Base-by-base conservation (phyloP, 768 basidiomycete genomes). In the Cystofilobasidium bisporidii region DNA sequence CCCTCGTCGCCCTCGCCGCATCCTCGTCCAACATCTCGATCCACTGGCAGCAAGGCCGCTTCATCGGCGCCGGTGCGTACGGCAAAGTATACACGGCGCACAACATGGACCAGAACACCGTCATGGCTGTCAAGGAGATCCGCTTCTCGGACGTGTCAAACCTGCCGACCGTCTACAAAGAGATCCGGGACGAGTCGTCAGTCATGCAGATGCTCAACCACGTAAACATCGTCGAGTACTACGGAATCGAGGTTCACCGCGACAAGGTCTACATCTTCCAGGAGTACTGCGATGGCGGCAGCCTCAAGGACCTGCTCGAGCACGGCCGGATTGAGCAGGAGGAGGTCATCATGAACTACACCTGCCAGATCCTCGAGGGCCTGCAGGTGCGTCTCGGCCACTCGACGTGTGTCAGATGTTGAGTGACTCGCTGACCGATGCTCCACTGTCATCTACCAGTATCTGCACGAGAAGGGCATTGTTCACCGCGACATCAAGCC, bases 91-190 rank as follows among this genome's bases (percentile, higher is more conserved):
- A 98, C 76, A 84, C 91, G 57, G 96, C 93, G 22, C 88, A 97
- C 78, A 98, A 98, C 76, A 82, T 98, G 64, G 96, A 98, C 75
- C 87, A 89, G 0, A 91, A 93, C 56, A 88, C 88, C 50, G 84
- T 97, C 69, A 97, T 99, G 92, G 96, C 96, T 12, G 96, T 97
- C 73, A 99, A 99, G 79, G 96, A 98, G 79, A 91, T 98, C 76
- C 91, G 91, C 68, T 94, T 93, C 77, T 91, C 93, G 75, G 94
- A 97, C 76, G 80, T 94, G 17, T 85, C 89, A 8, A 90, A 89
- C 24, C 79, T 91, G 61, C 88, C 93, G 4, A 89, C 85, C 70
- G 81, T 98, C 32, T 90, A 91, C 79, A 83, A 88, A 62, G 89
- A 93, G 75, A 96, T 98, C 78, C 87, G 85, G 76, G 92, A 98